Base-by-base conservation (phyloP, 2,329 filamentous ascomycete species). In the Biscogniauxia mediterranea region DNA sequence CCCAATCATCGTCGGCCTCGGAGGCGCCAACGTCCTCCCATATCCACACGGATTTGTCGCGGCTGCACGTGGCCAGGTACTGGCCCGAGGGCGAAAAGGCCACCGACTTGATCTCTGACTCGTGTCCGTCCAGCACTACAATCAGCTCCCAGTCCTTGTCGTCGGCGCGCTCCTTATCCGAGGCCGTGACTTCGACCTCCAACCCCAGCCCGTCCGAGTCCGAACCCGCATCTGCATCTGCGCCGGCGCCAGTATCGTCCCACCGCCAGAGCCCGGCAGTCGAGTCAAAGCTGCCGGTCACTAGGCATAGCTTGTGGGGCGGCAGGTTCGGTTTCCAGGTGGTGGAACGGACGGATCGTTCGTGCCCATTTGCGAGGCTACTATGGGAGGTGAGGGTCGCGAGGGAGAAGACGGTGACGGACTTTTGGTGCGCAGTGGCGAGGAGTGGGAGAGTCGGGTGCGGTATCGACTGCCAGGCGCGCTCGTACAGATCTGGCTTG, bases 31-130 rank as follows among this genome's bases (percentile, higher is more conserved):
- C 85, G 74, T 98, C 95, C 77, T 99, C 95, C 95, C 95, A 99
- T 69, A 99, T 92, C 95, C 95, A 99, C 19, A 98, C 92, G 17
- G 87, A 90, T 79, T 98, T 98, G 75, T 99, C 95, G 55, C 95
- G 85, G 57, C 88, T 91, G 76, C 93, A 97, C 0, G 93, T 97
- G 5, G 95, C 95, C 4, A 99, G 83, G 69, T 92, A 88, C 63
- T 89, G 86, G 0, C 91, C 91, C 0, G 85, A 86, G 0, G 91
- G 88, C 19, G 84, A 88, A 79, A 93, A 96, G 1, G 85, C 83
- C 64, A 94, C 86, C 28, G 85, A 81, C 80, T 97, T 90, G 80
- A 99, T 91, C 77, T 99, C 95, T 23, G 90, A 92, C 72, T 98
- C 95, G 74, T 98, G 95, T 0, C 95, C 95, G 71, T 98, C 95